These are phyloP conservation scores for Camillea tinctor DNA, from an alignment of 2,329 filamentous ascomycete species.

Conservation along the genomic window DNA sequence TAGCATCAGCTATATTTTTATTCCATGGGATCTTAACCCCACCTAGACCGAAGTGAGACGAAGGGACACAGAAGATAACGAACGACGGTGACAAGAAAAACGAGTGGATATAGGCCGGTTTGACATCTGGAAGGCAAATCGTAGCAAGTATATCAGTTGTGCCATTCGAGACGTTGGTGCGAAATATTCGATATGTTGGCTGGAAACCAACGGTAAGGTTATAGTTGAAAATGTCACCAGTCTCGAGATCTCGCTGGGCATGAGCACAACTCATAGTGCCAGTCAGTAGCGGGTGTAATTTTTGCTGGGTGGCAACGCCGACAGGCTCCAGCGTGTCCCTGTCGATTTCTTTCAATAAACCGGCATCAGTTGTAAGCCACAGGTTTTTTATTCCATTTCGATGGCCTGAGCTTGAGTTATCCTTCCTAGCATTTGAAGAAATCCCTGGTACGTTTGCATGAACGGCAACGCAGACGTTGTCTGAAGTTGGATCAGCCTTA, in stretches of 20 bases:
- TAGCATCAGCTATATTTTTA: constrained; percentile 66
- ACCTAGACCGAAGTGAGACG: constrained; percentile 55
- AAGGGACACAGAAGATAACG: constrained; percentile 72
- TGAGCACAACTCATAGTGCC: constrained; percentile 71
- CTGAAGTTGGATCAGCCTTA: constrained; percentile 32
- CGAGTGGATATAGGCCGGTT: constrained; percentile 77
- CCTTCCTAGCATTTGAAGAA: constrained; percentile 19
- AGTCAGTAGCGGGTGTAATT: constrained; percentile 65
- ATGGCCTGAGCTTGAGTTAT: constrained; percentile 32
- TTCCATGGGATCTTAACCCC: constrained; percentile 64
- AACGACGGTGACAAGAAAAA: constrained; percentile 71
- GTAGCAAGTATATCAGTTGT: constrained; percentile 70
- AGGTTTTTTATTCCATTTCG: constrained; percentile 46
- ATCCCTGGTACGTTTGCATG: constrained; percentile 63
- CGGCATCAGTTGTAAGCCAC: constrained; percentile 57
- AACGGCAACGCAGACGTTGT: constrained; percentile 67
- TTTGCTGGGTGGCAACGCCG: constrained; percentile 57
- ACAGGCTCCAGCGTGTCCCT: constrained; percentile 71
- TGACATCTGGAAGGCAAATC: constrained; percentile 48
- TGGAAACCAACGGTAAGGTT: constrained; percentile 65
- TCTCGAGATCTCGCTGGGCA: constrained; percentile 66
- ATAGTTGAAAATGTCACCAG: constrained; percentile 78
- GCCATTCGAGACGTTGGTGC: constrained; percentile 59
- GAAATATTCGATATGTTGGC: constrained; percentile 68
- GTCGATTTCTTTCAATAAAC: constrained; percentile 60